Base-by-base conservation (phyloP, 371 early-diverging fungal genomes). In the Zopfochytrium polystomum region DNA sequence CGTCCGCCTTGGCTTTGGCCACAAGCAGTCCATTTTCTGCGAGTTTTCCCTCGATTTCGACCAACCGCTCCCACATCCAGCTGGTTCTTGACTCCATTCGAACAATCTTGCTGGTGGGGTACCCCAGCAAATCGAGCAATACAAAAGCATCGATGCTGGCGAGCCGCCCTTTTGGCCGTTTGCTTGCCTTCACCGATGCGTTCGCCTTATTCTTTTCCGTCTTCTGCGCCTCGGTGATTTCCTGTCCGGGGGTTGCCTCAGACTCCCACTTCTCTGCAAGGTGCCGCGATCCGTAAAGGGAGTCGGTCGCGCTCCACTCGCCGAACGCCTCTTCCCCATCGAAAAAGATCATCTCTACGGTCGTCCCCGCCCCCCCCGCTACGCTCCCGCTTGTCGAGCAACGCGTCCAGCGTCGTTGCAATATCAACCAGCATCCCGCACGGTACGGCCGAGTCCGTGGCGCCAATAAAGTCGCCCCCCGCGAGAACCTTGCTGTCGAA, bases 241-340 rank as follows among this genome's bases (percentile, higher is more conserved):
- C n/a, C n/a, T n/a, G n/a, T n/a, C n/a, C n/a, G n/a, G n/a, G n/a
- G n/a, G n/a, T n/a, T n/a, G n/a, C n/a, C n/a, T n/a, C n/a, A n/a
- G n/a, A n/a, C n/a, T n/a, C n/a, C n/a, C n/a, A n/a, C n/a, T n/a
- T n/a, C n/a, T n/a, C n/a, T n/a, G n/a, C n/a, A 85, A 81, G 56
- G 62, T 91, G 90, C 75, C 87, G 84, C 25, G 95, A 83, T 2
- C 98, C 98, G 76, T 96, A 97, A 29, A 93, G 77, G 0, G 95
- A 95, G 76, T 97, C 96, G 0, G 74, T 79, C 2, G 29, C 64
- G 0, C 80, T 74, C 95, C 96, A 96, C 0, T 80, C 62, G 15
- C 65, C 66, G 67, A 92, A 93, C 1, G 96, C 95, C 69, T 97
- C 98, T 63, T 97, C 98, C 25, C 98, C 98, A 71, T 97, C 98